Conservation (phyloP, 257 asterid genomes). For the Solanum bukasovii region DNA sequence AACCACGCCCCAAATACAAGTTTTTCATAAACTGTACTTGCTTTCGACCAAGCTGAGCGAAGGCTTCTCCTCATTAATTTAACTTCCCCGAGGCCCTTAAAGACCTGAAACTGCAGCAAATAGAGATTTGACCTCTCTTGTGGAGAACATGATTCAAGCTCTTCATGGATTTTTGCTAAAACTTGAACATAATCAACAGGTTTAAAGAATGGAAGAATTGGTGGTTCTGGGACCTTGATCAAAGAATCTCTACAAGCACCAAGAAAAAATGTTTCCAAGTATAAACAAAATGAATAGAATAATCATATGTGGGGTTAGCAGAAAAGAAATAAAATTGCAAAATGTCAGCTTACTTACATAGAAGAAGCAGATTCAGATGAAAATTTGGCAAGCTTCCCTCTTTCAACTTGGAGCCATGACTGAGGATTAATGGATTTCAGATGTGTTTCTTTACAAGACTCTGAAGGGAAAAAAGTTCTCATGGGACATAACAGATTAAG, state of each 20-base stretch:
- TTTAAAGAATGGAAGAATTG: constrained; percentile 70
- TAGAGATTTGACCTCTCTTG: constrained; percentile 62
- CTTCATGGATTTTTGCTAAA: constrained; percentile 88
- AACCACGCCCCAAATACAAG: constrained; percentile 92
- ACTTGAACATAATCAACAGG: constrained; percentile 92
- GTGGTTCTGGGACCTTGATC: constrained; percentile 86
- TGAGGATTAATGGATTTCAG: constrained; percentile 72
- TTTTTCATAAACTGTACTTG: constrained; percentile 63
- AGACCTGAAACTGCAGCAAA: constrained; percentile 84
- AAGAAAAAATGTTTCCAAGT: not conserved
- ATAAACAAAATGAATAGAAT: not conserved
- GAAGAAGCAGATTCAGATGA: constrained; percentile 67
- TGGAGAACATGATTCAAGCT: constrained; percentile 69
- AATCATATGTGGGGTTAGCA: not conserved
- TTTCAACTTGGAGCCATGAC: constrained; percentile 98
- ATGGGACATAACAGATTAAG: constrained; percentile 77
- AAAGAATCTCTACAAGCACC: constrained; percentile 74
- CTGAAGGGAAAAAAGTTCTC: constrained; percentile 85
- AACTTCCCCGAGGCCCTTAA: constrained; percentile 88
- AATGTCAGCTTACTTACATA: constrained; percentile 35
- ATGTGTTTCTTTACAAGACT: constrained; percentile 71
- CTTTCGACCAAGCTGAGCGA: constrained; percentile 74
- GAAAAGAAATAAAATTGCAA: not conserved
- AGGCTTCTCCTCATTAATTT: constrained; percentile 92
- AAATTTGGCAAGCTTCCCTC: constrained; percentile 76